Conservation (phyloP, 768 basidiomycete species). For the Termitomyces sp. region DNA sequence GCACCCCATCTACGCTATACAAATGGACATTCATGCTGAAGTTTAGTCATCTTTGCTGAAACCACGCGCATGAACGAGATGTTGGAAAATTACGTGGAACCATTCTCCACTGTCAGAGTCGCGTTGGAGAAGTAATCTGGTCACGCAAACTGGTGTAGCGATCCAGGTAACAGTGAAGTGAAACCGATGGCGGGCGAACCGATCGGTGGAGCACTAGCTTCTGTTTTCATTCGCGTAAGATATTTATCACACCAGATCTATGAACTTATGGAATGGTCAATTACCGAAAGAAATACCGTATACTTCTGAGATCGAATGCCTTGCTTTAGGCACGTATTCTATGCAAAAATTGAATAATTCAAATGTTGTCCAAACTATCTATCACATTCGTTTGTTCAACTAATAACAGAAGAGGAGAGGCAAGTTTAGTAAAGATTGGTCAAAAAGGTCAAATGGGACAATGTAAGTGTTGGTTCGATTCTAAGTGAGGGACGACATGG, state of each 20-base stretch:
- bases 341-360: background rate
- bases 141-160: too few relatives aligned
- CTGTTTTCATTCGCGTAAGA: too few relatives aligned
- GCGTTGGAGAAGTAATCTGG: too few relatives aligned
- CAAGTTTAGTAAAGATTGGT: background rate
- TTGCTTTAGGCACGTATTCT: background rate
- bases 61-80: too few relatives aligned
- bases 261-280: too few relatives aligned
- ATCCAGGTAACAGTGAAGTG: too few relatives aligned
- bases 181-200: too few relatives aligned
- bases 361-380: background rate
- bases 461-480: background rate
- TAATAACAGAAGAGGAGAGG: background rate
- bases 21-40: background rate
- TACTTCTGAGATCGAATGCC: background rate
- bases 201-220: too few relatives aligned
- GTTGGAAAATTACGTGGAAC: background rate
- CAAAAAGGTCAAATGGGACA: background rate
- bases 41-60: too few relatives aligned
- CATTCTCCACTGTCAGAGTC: background rate
- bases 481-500: background rate
- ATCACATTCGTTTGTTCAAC: background rate
- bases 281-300: too few relatives aligned
- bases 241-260: too few relatives aligned
- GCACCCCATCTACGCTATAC: background rate